phyloP scores from a whole-genome alignment of 192 early-diverging fungal species.

The Mortierella alpina region DNA sequence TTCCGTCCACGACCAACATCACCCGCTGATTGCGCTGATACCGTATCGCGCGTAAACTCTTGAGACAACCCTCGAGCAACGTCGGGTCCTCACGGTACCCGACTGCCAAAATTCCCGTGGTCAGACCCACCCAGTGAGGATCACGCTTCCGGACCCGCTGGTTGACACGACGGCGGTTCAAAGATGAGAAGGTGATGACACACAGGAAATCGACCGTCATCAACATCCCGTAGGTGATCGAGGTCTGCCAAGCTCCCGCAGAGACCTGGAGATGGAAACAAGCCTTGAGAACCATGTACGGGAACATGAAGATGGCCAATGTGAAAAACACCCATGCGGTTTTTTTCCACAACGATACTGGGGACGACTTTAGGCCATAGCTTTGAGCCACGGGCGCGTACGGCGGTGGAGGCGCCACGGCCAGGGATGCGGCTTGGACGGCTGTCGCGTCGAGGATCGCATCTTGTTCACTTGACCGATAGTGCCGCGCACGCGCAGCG shows the following conservation, averaged over 20 bases:
- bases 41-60: constrained; percentile 41
- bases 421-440: not conserved
- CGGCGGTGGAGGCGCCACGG: constrained; percentile 8
- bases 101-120: constrained; percentile 44
- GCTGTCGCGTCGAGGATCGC: too few relatives aligned
- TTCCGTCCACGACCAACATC: constrained; percentile 46
- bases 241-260: constrained; percentile 51
- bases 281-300: constrained; percentile 38
- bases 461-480: not conserved
- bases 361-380: constrained; percentile 38
- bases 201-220: constrained; percentile 51
- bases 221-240: constrained; percentile 50
- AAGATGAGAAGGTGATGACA: constrained; percentile 34
- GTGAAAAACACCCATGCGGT: constrained; percentile 32
- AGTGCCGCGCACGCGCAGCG: not conserved
- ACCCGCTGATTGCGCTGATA: constrained; percentile 42
- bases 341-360: constrained; percentile 44
- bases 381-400: constrained; percentile 1
- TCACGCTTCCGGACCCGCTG: constrained; percentile 33
- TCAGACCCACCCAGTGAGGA: constrained; percentile 41
- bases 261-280: constrained; percentile 51
- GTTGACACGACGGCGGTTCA: constrained; percentile 40
- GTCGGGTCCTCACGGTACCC: constrained; percentile 49
- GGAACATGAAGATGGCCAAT: constrained; percentile 31
- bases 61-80: constrained; percentile 43